Evolutionary conservation across 108 stramenopile species (phyloP).

Genomic region (Stephanodiscus minutulus): DNA sequence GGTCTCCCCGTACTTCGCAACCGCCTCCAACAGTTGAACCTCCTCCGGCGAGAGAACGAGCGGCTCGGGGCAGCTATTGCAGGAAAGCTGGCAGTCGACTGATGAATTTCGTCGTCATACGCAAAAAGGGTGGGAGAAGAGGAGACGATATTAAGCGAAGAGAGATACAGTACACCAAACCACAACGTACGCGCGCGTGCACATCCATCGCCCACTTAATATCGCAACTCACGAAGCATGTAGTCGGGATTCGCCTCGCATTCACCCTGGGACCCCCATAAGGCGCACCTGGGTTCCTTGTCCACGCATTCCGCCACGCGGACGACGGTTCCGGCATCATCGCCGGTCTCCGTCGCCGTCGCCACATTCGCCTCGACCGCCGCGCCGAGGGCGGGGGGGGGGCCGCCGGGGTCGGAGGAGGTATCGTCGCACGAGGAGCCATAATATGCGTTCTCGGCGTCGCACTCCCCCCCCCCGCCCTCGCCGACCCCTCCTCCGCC

Average conservation of each 20-base stretch:
- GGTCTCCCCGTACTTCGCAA: slow-evolving; percentile 56
- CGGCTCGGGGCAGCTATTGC: neutral
- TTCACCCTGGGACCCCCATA: neutral
- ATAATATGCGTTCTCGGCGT: neutral
- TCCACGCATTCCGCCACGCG: neutral
- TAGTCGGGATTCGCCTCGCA: neutral
- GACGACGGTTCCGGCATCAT: neutral
- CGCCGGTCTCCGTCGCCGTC: neutral
- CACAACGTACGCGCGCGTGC: no score
- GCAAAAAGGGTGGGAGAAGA: no score
- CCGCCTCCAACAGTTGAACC: slow-evolving; percentile 36
- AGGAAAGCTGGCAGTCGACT: neutral
- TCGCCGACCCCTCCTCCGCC: neutral
- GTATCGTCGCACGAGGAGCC: slow-evolving; percentile 11
- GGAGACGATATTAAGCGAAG: no score
- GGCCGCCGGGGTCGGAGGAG: neutral
- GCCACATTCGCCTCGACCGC: neutral
- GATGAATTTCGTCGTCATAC: neutral
- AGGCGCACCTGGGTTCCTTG: neutral
- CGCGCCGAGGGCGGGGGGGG: no score
- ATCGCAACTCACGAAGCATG: neutral
- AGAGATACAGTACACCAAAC: no score
- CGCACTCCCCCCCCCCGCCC: slow-evolving; percentile 12
- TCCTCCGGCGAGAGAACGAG: slow-evolving; percentile 20
- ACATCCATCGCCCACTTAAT: no score